phyloP scores from a whole-genome alignment of 2,329 filamentous ascomycete genomes.

The Talaromyces sp. region DNA sequence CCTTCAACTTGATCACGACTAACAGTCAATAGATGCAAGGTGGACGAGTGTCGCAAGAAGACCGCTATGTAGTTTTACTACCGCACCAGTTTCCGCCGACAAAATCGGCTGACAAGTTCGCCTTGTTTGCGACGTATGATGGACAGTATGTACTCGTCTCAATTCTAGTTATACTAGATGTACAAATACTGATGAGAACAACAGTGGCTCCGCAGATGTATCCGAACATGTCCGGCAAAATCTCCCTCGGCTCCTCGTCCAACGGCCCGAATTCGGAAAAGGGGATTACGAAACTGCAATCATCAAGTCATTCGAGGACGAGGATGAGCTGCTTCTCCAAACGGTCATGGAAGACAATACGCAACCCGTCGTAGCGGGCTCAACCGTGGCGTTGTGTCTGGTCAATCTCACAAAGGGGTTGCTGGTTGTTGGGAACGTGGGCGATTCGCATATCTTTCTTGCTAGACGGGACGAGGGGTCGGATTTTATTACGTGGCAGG shows the following conservation, averaged over 20 bases:
- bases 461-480: slow-evolving; percentile 27
- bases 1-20: neutral
- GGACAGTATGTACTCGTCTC: slow-evolving; percentile 30
- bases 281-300: slow-evolving; percentile 30
- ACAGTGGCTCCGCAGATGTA: slow-evolving; percentile 29
- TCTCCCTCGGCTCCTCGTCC: slow-evolving; percentile 24
- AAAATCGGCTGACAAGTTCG: slow-evolving; percentile 24
- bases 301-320: slow-evolving; percentile 25
- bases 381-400: slow-evolving; percentile 31
- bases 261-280: slow-evolving; percentile 26
- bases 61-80: slow-evolving; percentile 26
- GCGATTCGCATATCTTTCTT: slow-evolving; percentile 33
- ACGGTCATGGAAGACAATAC: slow-evolving; percentile 22
- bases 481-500: slow-evolving; percentile 21
- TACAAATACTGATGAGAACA: neutral
- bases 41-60: slow-evolving; percentile 26
- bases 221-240: slow-evolving; percentile 29
- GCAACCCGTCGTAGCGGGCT: slow-evolving; percentile 28
- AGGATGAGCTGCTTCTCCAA: slow-evolving; percentile 27
- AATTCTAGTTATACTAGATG: neutral
- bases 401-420: slow-evolving; percentile 30
- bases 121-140: slow-evolving; percentile 32
- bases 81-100: slow-evolving; percentile 29
- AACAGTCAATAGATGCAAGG: slow-evolving; percentile 26
- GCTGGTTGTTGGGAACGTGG: slow-evolving; percentile 30